Evolutionary conservation across 208 protist genomes (phyloP), one percentile per base, ranked within the genome.

Genomic region (Entamoeba dispar): DNA sequence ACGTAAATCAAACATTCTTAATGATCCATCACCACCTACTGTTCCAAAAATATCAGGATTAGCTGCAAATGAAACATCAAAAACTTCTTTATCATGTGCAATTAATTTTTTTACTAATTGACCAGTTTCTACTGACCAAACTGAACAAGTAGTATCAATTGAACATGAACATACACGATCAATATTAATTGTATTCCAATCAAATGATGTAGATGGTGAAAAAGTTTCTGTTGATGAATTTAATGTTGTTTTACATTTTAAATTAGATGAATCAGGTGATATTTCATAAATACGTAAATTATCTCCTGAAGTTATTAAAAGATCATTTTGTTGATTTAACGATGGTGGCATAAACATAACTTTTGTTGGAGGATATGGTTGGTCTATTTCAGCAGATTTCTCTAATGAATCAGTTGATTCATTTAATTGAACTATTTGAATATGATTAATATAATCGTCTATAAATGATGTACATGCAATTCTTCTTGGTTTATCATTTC

Each of bases 1-100:
- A 61, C 93, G 3, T 3, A 93, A 10, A 61, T 93, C 93, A 93
- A 93, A 93, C 73, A 94, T 92, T 52, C 94, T 27, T 3, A 94
- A 10, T 27, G 92, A 93, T 17, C 94, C 94, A 93, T 94, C 94
- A 91, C 93, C 94, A 22, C 94, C 93, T 49, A 93, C 93, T 49
- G 94, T 93, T 22, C 91, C 73, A 93, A 94, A 94, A n/a, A 94
- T n/a, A 47, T 94, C 61, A 7, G 91, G 43, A 69, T 22, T 61
- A 4, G 17, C 5, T 1, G 94, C 77, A 95, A 99, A 99, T 19
- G 98, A 98, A 55, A 99, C 98, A 95, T 99, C 98, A 94, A 98
- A 99, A 10, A 99, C 98, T 93, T 99, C 98, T 94, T 99, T 99
- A 95, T 99, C 98, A 96, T 99, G 98, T 6, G 98, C 98, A 50